Evolutionary conservation across 345 rosid genomes (phyloP).

Genomic region (Camelina sativa): DNA sequence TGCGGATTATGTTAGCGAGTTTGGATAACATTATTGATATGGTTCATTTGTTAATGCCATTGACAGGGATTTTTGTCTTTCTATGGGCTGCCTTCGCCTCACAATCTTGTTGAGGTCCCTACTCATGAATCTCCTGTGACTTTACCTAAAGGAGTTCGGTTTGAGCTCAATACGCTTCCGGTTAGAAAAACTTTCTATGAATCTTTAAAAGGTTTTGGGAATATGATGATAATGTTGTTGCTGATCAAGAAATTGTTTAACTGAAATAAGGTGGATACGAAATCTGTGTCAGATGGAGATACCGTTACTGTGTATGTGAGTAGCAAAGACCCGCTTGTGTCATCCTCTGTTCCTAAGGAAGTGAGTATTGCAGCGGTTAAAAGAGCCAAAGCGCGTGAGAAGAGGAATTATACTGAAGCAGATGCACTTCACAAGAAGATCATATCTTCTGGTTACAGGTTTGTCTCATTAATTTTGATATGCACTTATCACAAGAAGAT

Average conservation of each 20-base stretch:
- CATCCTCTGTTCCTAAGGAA: conserved; percentile 60
- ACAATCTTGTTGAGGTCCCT: conserved; percentile 44
- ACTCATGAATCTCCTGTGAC: conserved; percentile 48
- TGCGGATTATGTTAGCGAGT: neutral
- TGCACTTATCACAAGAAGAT: neutral
- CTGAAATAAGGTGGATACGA: conserved; percentile 74
- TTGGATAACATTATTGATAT: neutral
- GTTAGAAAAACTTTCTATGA: conserved; percentile 44
- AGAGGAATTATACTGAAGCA: conserved; percentile 60
- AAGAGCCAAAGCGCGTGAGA: conserved; percentile 68
- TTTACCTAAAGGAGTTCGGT: conserved; percentile 57
- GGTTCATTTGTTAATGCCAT: conserved; percentile 12
- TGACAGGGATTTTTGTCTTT: conserved; percentile 74
- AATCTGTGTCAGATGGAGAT: conserved; percentile 82
- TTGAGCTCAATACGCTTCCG: conserved; percentile 73
- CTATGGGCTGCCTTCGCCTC: conserved; percentile 78
- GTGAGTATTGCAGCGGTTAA: conserved; percentile 59
- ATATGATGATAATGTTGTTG: conserved; percentile 9
- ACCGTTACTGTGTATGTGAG: conserved; percentile 73
- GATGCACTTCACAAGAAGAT: conserved; percentile 72
- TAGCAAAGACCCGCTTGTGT: conserved; percentile 61
- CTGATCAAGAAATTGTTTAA: conserved; percentile 30
- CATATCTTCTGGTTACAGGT: conserved; percentile 78
- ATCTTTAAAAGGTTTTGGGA: neutral
- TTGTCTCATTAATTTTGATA: neutral